Evolutionary conservation across 106 monocot genomes (phyloP), one percentile per base, ranked within the genome.

Genomic region (Phalaenopsis aphrodite): DNA sequence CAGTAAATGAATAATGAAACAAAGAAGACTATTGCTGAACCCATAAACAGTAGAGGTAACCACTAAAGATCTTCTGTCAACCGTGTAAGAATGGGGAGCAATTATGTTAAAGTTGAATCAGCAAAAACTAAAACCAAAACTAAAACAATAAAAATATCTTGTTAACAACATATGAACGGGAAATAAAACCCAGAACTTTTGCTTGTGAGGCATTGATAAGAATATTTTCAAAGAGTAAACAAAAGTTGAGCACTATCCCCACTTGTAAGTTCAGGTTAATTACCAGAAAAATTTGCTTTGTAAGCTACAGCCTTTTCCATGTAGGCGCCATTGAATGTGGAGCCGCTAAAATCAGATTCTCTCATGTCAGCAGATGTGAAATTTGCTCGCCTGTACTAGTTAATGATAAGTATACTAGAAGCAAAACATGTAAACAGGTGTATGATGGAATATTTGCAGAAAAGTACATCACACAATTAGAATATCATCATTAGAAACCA

Each of bases 311-410:
- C 97, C 81, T 98, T 98, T 82, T 98, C 97, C 19, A 98, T 85
- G 83, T 98, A 98, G 85, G 97, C 97, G 80, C 94, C 97, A 88
- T 94, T 98, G 81, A 98, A 98, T 21, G 97, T 94, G 71, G 87
- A 94, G 36, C 94, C 94, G 81, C 94, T 94, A 55, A 98, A 98
- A 84, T 98, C 78, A 36, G 94, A 89, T 75, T 98, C 94, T 77
- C 97, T 90, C 97, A 92, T 98, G 75, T 98, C 94, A 79, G 92
- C 97, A 46, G 97, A 82, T 55, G 97, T 98, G 84, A 98, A 98
- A 85, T 98, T 98, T 5, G 97, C 94, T 12, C 97, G 87, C 82
- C 97, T 98, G 86, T 36, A 64, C 42, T 23, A 82, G 42, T 78
- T 17, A 42, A 43, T 5, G 1, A 39, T 38, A 64, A 64, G 23